Conservation (phyloP, 2,329 filamentous ascomycete genomes). For the Fusarium sp. region DNA sequence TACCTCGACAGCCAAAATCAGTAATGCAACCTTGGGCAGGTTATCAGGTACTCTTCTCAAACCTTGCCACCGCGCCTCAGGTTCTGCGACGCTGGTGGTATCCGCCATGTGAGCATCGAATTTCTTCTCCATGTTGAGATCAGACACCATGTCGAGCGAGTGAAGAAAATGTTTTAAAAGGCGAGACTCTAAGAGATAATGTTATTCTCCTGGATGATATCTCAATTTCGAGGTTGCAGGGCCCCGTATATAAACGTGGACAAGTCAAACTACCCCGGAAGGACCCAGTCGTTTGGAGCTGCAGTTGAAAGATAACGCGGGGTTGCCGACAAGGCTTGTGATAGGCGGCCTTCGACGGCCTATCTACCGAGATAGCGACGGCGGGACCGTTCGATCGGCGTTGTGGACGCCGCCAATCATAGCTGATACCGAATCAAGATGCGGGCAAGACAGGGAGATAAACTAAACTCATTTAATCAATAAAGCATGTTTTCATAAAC, state of each 20-base stretch:
- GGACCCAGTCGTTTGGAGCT: neutral
- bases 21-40: constrained; percentile 1
- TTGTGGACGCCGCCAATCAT: constrained; percentile 16
- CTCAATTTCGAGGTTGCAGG: neutral
- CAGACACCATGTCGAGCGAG: neutral
- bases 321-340: neutral
- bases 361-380: constrained; percentile 16
- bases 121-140: constrained; percentile 6
- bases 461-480: neutral
- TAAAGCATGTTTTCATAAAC: neutral
- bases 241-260: constrained; percentile 7
- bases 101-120: neutral
- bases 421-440: neutral
- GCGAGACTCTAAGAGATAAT: accelerated
- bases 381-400: constrained; percentile 3
- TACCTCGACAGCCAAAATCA: constrained; percentile 16
- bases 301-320: constrained; percentile 12
- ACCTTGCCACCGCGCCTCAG: constrained; percentile 2
- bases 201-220: neutral
- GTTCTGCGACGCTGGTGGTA: neutral
- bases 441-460: neutral
- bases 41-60: constrained; percentile 13
- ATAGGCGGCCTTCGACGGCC: constrained; percentile 12
- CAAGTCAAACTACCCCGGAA: neutral
- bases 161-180: neutral